Evolutionary conservation across 1,284 basidiomycete genomes (phyloP), one percentile per base, ranked within the genome.

Genomic region (Tetrapyrgos nigripes): DNA sequence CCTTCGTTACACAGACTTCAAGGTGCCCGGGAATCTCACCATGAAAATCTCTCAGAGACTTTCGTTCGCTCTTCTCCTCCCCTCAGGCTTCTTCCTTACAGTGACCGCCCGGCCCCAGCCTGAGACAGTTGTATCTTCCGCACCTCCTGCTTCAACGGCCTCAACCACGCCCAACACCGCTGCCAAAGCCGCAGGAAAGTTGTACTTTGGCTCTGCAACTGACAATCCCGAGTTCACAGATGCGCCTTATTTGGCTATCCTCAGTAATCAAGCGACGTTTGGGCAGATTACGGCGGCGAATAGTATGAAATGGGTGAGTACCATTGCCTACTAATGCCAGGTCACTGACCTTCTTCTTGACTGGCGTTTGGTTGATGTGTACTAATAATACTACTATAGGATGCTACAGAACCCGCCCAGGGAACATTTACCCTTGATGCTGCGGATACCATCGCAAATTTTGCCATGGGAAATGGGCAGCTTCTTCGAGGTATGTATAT

Each of bases 341-440:
- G 26, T 44, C 14, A 3, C 31, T 8, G 14, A 33, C 8, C 14
- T 33, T 33, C 31, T 33, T 8, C 31, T 33, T 8, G 14, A 33
- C 14, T 8, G 14, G 14, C 37, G 37, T 40, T 17, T 11, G 17
- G 17, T 4, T 17, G 19, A 4, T 9, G 13, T 4, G 37, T 40
- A 40, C 17, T 40, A 40, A 9, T 17, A n/a, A 40, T 40, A 5
- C 14, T 40, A 17, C 37, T 24, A 53, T 28, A 82, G 82, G 81
- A 84, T 59, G 78, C 79, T 0, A 85, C 82, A 9, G 84, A 87
- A 63, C 82, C 83, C 3, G 67, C 70, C 14, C 81, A 73, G 46
- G 80, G 79, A 56, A 64, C 62, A 4, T 86, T 84, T 70, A 80
- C 76, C 3, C 83, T 82, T 68, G 66, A 72, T 9, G 67, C 65